Conservation (phyloP, 495 filamentous ascomycete genomes). For the Umbilicaria muhlenbergii region DNA sequence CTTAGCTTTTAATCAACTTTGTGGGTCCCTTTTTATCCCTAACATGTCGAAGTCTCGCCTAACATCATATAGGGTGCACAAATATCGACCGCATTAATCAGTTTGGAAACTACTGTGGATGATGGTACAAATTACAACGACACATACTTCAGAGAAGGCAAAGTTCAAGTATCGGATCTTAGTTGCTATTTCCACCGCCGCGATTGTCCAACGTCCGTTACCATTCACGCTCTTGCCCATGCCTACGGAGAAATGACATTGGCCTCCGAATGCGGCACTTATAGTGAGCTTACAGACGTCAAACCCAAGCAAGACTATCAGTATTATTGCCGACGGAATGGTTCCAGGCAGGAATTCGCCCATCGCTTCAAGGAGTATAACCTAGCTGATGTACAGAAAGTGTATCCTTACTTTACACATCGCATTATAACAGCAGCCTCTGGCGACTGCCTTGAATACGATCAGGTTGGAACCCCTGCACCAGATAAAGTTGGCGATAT, state of each 20-base stretch:
- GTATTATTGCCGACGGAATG: neutral
- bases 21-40: neutral
- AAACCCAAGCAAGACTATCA: neutral
- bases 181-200: conserved; percentile 4
- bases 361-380: conserved; percentile 8
- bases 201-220: neutral
- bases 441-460: neutral
- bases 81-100: conserved; percentile 9
- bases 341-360: conserved; percentile 1
- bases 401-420: conserved; percentile 3
- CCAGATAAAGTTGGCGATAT: neutral
- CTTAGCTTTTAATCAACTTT: conserved; percentile 7
- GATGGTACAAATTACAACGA: conserved; percentile 3
- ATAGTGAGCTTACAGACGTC: neutral
- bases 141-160: conserved; percentile 3
- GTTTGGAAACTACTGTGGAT: conserved; percentile 9
- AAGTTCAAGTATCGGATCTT: conserved; percentile 6
- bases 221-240: conserved; percentile 2
- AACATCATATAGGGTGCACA: conserved; percentile 5
- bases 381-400: neutral
- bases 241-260: conserved; percentile 3
- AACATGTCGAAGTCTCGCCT: neutral
- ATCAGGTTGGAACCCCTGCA: neutral
- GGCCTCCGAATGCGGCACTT: neutral
- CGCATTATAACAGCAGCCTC: conserved; percentile 1